These are phyloP conservation scores for Microthlaspi erraticum DNA, from an alignment of 345 rosid genomes.

Conservation along the genomic window DNA sequence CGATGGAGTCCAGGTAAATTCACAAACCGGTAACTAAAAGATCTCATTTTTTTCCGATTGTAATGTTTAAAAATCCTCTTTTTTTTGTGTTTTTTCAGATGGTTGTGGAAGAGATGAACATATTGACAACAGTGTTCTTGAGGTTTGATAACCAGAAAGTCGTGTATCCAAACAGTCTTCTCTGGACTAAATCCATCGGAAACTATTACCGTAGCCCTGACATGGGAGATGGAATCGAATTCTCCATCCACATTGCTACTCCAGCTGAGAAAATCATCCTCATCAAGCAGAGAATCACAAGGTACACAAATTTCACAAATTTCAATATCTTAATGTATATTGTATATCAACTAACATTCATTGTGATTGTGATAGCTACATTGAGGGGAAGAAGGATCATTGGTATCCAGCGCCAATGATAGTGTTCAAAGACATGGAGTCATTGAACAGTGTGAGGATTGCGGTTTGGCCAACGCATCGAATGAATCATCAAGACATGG, in stretches of 20 bases:
- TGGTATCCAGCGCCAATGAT: conserved; percentile 74
- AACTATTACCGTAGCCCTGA: conserved; percentile 50
- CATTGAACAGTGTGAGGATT: conserved; percentile 60
- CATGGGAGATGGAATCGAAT: conserved; percentile 51
- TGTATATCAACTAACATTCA: not conserved
- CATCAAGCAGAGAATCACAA: conserved; percentile 47
- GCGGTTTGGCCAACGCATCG: conserved; percentile 74
- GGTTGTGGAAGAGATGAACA: conserved; percentile 94
- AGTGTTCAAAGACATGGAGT: conserved; percentile 66
- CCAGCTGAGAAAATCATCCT: conserved; percentile 47
- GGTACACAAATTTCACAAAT: conserved; percentile 26
- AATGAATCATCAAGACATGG: conserved; percentile 88
- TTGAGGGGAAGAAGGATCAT: conserved; percentile 76
- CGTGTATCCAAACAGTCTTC: conserved; percentile 74
- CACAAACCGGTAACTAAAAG: not conserved
- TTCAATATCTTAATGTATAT: not conserved
- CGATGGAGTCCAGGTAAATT: conserved; percentile 71
- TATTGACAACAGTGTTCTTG: conserved; percentile 72
- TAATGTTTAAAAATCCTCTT: not conserved
- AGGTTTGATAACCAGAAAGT: conserved; percentile 83
- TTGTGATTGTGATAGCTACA: conserved; percentile 46
- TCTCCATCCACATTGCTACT: conserved; percentile 45
- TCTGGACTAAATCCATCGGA: conserved; percentile 55
- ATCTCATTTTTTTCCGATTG: not conserved
- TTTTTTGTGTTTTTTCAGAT: conserved; percentile 46